Evolutionary conservation across 2,329 filamentous ascomycete genomes (phyloP).

Genomic region (Fusarium decemcellulare): DNA sequence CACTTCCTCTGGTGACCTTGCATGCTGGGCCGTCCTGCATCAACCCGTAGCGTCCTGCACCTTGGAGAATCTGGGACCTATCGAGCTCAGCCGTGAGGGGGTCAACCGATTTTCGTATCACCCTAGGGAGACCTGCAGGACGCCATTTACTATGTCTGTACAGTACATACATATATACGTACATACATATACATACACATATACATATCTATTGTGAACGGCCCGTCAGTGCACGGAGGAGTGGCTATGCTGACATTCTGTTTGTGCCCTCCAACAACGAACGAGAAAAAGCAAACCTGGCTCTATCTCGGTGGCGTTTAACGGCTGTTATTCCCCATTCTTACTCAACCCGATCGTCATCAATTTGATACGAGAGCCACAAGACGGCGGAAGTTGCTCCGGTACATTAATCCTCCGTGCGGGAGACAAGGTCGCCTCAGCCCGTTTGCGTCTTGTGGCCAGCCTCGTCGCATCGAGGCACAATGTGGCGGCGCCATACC

Average conservation of each 20-base stretch:
- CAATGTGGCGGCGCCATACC: constrained; percentile 31
- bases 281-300: too few species aligned
- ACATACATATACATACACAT: too few species aligned
- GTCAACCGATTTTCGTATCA: neutral
- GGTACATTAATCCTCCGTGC: neutral
- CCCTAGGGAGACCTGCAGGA: too few species aligned
- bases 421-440: neutral
- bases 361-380: too few species aligned
- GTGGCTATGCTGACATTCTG: too few species aligned
- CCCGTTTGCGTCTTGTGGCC: neutral
- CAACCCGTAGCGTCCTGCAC: constrained; percentile 20
- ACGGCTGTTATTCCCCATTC: too few species aligned
- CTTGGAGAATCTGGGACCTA: constrained; percentile 1
- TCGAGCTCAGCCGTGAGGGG: neutral
- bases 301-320: too few species aligned
- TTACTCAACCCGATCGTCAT: too few species aligned
- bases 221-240: too few species aligned
- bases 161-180: too few species aligned
- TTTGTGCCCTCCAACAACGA: too few species aligned
- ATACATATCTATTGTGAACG: too few species aligned
- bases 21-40: constrained; percentile 19
- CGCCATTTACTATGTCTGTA: neutral
- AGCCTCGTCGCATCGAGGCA: neutral
- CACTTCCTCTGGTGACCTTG: neutral
- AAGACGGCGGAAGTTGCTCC: neutral